Conservation (phyloP, 2,329 filamentous ascomycete genomes). For the Cryphonectria nitschkei region DNA sequence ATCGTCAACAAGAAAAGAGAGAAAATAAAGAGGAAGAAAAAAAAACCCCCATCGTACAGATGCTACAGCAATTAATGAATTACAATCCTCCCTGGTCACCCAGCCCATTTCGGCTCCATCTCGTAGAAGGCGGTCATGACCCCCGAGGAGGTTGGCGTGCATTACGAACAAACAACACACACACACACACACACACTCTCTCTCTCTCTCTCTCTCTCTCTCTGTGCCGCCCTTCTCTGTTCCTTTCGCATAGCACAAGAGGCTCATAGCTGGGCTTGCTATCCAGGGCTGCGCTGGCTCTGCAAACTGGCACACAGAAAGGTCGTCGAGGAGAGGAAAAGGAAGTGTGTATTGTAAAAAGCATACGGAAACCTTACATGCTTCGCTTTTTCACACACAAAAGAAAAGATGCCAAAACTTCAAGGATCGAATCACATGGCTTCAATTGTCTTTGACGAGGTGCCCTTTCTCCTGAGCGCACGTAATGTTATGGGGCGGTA, state of each 20-base stretch:
- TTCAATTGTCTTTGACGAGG: too few relatives aligned
- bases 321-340: background rate
- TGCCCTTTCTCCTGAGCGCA: too few relatives aligned
- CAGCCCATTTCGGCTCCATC: slow-evolving; percentile 8
- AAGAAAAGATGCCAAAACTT: too few relatives aligned
- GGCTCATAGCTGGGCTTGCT: slow-evolving; percentile 38
- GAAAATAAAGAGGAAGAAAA: too few relatives aligned
- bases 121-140: slow-evolving; percentile 14
- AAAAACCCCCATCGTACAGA: background rate
- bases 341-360: background rate
- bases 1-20: too few relatives aligned
- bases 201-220: slow-evolving; percentile 32
- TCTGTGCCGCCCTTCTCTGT: slow-evolving; percentile 9
- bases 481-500: too few relatives aligned
- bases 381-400: too few relatives aligned
- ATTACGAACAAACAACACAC: slow-evolving; percentile 3
- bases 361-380: background rate
- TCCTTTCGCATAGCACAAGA: slow-evolving; percentile 38
- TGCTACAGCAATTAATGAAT: background rate
- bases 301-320: background rate
- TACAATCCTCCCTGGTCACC: background rate
- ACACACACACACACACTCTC: too few relatives aligned
- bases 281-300: slow-evolving; percentile 30
- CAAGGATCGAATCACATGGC: too few relatives aligned
- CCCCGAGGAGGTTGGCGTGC: slow-evolving; percentile 19